A percentile compares a stretch with the other conserved stretches of the same genome.
Conservation (phyloP, 148 eudicot species). For the Nyssa sinensis region DNA sequence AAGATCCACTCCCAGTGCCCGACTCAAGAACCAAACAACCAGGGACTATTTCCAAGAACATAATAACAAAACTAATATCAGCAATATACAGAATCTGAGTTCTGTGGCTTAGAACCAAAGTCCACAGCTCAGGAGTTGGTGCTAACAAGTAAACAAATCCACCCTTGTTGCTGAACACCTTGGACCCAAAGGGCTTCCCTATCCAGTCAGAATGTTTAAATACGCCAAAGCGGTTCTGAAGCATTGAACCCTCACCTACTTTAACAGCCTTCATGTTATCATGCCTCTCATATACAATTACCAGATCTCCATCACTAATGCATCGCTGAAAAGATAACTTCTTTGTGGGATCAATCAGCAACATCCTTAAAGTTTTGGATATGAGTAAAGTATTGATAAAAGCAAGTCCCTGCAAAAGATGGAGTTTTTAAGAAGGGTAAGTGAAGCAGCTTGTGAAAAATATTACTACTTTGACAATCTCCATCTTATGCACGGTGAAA, state of each 20-base stretch:
- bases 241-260: slow-evolving; percentile 44
- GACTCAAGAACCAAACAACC: slow-evolving; percentile 85
- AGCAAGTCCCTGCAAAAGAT: not conserved
- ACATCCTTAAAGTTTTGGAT: slow-evolving; percentile 23
- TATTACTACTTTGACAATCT: not conserved
- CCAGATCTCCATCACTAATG: slow-evolving; percentile 71
- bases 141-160: slow-evolving; percentile 85
- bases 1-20: slow-evolving; percentile 94
- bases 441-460: not conserved
- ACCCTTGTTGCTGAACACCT: slow-evolving; percentile 72
- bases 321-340: slow-evolving; percentile 48
- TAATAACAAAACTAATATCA: slow-evolving; percentile 79
- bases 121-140: slow-evolving; percentile 97
- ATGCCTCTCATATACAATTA: slow-evolving; percentile 76
- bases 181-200: slow-evolving; percentile 82
- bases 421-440: not conserved
- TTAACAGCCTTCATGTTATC: slow-evolving; percentile 78
- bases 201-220: slow-evolving; percentile 83
- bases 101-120: slow-evolving; percentile 84
- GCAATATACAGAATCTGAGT: slow-evolving; percentile 92
- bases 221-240: slow-evolving; percentile 80
- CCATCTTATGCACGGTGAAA: not conserved
- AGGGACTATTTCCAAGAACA: slow-evolving; percentile 83
- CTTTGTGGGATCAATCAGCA: slow-evolving; percentile 49
- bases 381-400: not conserved